Percentiles rank a stretch among this genome's conserved stretches.
Evolutionary conservation across 768 basidiomycete genomes (phyloP).

Genomic region (Hortiboletus flavorubellus): DNA sequence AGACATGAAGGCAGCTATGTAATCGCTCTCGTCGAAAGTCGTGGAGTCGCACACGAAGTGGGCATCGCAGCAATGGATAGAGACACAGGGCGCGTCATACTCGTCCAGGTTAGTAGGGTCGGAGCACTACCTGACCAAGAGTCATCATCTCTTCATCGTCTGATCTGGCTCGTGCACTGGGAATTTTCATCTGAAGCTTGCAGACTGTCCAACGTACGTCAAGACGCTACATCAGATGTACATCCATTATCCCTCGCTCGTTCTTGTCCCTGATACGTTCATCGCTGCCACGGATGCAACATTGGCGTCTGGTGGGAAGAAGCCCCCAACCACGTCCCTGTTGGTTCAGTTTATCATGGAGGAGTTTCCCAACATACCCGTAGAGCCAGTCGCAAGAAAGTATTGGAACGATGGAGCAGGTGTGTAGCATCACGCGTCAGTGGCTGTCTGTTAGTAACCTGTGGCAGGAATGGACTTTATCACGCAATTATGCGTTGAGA

Average conservation of each 20-base stretch:
- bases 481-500: slow-evolving; percentile 71
- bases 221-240: slow-evolving; percentile 87
- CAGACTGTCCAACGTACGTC: slow-evolving; percentile 85
- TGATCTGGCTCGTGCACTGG: background rate
- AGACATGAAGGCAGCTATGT: slow-evolving; percentile 60
- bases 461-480: slow-evolving; percentile 71
- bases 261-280: slow-evolving; percentile 84
- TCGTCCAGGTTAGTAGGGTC: slow-evolving; percentile 63
- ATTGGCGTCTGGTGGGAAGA: slow-evolving; percentile 42
- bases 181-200: slow-evolving; percentile 45
- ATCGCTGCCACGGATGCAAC: slow-evolving; percentile 54
- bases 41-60: slow-evolving; percentile 77
- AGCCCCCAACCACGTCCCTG: slow-evolving; percentile 48
- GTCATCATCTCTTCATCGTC: background rate
- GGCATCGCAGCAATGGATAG: slow-evolving; percentile 85
- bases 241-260: slow-evolving; percentile 62
- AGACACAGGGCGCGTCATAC: slow-evolving; percentile 68
- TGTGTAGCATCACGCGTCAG: slow-evolving; percentile 23
- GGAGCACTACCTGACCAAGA: background rate
- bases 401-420: slow-evolving; percentile 87
- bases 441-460: background rate
- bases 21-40: slow-evolving; percentile 70
- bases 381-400: slow-evolving; percentile 71
- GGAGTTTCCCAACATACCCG: slow-evolving; percentile 63
- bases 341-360: slow-evolving; percentile 71